phyloP scores from a whole-genome alignment of 2,329 filamentous ascomycete species.

The Cryoendolithus antarcticus region DNA sequence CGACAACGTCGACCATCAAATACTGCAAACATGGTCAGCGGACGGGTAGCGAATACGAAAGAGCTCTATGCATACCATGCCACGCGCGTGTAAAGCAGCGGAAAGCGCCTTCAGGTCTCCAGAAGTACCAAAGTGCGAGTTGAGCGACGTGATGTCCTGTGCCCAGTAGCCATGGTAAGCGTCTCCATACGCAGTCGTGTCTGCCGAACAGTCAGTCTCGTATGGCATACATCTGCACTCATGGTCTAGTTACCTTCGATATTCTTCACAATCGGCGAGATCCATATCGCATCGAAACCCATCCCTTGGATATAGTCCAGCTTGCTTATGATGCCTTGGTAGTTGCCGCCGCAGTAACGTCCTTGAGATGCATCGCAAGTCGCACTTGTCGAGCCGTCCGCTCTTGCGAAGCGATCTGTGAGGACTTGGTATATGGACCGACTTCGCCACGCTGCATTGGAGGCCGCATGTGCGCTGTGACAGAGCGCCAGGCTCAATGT shows the following conservation, averaged over 20 bases:
- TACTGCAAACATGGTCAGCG: constrained; percentile 16
- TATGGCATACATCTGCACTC: no score
- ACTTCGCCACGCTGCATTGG: constrained; percentile 25
- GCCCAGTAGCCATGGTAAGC: constrained; percentile 48
- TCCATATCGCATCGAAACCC: constrained; percentile 31
- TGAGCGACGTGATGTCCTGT: constrained; percentile 33
- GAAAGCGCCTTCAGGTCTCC: constrained; percentile 25
- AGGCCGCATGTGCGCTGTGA: constrained; percentile 12
- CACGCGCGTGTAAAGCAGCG: constrained; percentile 22
- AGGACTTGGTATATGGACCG: constrained; percentile 32
- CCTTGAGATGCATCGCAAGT: constrained; percentile 23
- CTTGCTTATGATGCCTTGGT: constrained; percentile 43
- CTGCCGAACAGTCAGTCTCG: no score
- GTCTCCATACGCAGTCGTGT: constrained; percentile 21
- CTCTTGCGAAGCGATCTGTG: constrained; percentile 30
- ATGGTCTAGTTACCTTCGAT: constrained; percentile 19
- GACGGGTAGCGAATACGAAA: neutral
- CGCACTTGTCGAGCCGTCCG: constrained; percentile 28
- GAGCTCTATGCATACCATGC: constrained; percentile 19
- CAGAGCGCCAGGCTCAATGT: constrained; percentile 12
- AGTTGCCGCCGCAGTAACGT: constrained; percentile 50
- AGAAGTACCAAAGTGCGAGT: constrained; percentile 25
- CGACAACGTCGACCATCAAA: constrained; percentile 27
- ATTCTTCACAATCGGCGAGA: constrained; percentile 43
- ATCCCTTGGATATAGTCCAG: constrained; percentile 49